Percentiles rank a stretch among this genome's conserved stretches.
Conservation (phyloP, 192 early-diverging fungal species). For the Linnemannia hyalina region DNA sequence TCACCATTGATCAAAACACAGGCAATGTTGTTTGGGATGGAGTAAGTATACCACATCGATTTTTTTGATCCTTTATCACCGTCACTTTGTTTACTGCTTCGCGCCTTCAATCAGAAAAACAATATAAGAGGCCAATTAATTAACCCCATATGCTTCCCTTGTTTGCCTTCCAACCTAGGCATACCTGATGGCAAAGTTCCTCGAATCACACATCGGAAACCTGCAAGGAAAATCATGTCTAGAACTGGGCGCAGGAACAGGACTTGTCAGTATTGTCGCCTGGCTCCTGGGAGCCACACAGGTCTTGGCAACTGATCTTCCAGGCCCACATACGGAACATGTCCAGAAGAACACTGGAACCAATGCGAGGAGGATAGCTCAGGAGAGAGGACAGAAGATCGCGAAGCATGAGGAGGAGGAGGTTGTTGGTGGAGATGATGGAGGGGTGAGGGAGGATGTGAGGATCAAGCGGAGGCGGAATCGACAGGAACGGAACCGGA, state of each 20-base stretch:
- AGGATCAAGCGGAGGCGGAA: conserved; percentile 5
- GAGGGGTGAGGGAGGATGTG: not conserved
- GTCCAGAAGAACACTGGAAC: conserved; percentile 19
- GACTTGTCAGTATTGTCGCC: conserved; percentile 51
- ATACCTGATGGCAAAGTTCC: conserved; percentile 39
- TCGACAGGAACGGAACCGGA: not conserved
- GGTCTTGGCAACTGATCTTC: conserved; percentile 48
- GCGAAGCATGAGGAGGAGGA: not conserved
- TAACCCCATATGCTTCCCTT: not conserved
- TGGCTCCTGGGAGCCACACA: conserved; percentile 38
- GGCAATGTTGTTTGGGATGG: conserved; percentile 59
- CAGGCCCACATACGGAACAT: conserved; percentile 41
- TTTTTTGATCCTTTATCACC: not conserved
- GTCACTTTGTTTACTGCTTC: not conserved
- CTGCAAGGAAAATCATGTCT: conserved; percentile 45
- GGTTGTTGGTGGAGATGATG: not conserved
- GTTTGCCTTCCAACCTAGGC: conserved; percentile 14
- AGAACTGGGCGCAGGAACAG: conserved; percentile 51
- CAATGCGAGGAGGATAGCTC: conserved; percentile 21
- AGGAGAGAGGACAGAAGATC: conserved; percentile 8
- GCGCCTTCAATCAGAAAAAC: not conserved
- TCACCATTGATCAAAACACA: conserved; percentile 54
- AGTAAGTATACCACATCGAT: conserved; percentile 2
- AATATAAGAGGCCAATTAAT: not conserved
- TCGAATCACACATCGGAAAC: conserved; percentile 31